Conservation (phyloP, 441 rosid species). For the Cnidoscolus chayamansa region DNA sequence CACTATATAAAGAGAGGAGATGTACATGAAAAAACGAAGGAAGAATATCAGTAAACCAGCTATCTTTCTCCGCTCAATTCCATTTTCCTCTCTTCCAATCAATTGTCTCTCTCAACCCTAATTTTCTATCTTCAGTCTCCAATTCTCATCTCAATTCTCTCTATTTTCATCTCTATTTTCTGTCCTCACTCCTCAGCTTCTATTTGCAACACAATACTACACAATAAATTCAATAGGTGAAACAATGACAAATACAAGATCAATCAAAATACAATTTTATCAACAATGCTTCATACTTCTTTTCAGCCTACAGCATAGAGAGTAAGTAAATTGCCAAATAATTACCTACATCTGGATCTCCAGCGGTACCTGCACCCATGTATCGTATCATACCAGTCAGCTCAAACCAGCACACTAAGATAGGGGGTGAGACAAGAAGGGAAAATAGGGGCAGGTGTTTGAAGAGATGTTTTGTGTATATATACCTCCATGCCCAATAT, state of each 20-base stretch:
- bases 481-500: conserved; percentile 67
- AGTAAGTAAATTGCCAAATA: conserved; percentile 9
- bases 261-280: not conserved
- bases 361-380: conserved; percentile 50
- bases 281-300: not conserved
- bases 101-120: too few species aligned
- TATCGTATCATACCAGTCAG: conserved; percentile 29
- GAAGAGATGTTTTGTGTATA: conserved; percentile 9
- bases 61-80: too few species aligned
- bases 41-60: too few species aligned
- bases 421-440: conserved; percentile 6
- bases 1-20: too few species aligned
- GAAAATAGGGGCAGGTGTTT: not conserved
- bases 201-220: too few species aligned
- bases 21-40: too few species aligned
- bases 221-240: not conserved
- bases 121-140: too few species aligned
- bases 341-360: conserved; percentile 80
- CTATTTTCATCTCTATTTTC: too few species aligned
- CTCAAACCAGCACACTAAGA: conserved; percentile 10
- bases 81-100: too few species aligned
- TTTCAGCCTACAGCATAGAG: not conserved
- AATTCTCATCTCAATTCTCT: too few species aligned
- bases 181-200: too few species aligned
- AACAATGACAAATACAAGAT: not conserved